Evolutionary conservation across 768 basidiomycete species (phyloP), one percentile per base, ranked within the genome.

Genomic region (Leccinum aurantiacum): DNA sequence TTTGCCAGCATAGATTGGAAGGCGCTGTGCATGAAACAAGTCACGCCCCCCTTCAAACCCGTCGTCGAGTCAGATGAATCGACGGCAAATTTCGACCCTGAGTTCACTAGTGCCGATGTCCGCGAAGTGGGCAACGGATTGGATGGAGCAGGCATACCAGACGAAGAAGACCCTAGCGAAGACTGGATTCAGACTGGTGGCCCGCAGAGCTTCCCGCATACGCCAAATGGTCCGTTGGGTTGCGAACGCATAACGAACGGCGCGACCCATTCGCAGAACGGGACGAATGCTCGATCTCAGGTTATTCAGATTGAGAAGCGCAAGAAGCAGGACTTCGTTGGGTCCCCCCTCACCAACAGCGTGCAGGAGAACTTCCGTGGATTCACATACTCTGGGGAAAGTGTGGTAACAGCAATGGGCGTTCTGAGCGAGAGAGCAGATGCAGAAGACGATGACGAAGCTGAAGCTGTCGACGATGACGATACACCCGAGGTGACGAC

Each of bases 331-430:
- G 77, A 73, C 15, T 72, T 71, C 31, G 76, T 66, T 46, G 87
- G 84, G 11, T 86, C 83, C 33, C 93, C 92, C 44, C 78, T 98
- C 69, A 95, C 95, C 63, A 92, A 79, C 72, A 92, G 89, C 69
- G 91, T 98, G 50, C 95, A 98, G 77, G 95, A 95, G 77, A 94
- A 97, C 71, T 98, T 98, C 75, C 83, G 89, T 50, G 96, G 96
- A 19, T 98, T 98, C 80, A 95, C 91, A 8, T 93, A 88, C 70
- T 86, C 85, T 29, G 87, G 86, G 25, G 88, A 90, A 77, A 87
- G 85, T 58, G 73, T 90, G 31, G 71, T 79, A 6, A 78, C 76
- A 11, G 74, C 78, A n/a, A 75, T 75, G 54, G 80, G 80, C 6
- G 66, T 78, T 47, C 68, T 80, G 54, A 70, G 74, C 57, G 63